Base-by-base conservation (phyloP, 2,329 filamentous ascomycete genomes). In the Microsporum ferrugineum region DNA sequence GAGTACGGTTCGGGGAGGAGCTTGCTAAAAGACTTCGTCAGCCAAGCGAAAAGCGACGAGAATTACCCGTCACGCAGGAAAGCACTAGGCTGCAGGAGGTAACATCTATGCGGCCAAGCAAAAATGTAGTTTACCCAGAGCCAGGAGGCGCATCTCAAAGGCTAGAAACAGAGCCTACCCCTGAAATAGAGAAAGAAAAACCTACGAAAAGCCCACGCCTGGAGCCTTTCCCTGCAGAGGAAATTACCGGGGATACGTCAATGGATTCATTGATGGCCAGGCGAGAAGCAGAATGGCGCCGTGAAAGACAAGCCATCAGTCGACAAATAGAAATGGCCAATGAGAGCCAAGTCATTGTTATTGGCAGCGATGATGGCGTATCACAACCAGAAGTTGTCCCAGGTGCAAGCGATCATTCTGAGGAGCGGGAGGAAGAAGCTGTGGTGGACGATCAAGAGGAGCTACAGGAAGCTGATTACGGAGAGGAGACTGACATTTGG, bases 231-330 rank as follows among this genome's bases (percentile, higher is more conserved):
- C 36, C 56, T 47, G 17, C 53, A n/a, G 57, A 51, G 6, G 59
- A 59, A 43, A 53, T 45, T 23, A 60, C 62, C 2, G 60, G 64
- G 27, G 61, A 59, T 34, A 36, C 14, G 8, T 47, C 41, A 45
- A 33, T 59, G 8, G 57, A 59, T 23, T 59, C 57, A 36, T 27
- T 59, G 59, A 71, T 71, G 66, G 66, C 65, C 59, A 68, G 63
- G 58, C 70, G 71, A 31, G 72, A 78, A 69, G 69, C 65, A 38
- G 70, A 76, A 63, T 79, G 75, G 75, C 77, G 78, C 61, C 68
- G 69, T 17, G 76, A 79, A 65, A 73, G 77, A 61, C 74, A 78
- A 60, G 71, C 70, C 8, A 71, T 78, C 31, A 77, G 76, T 61
- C 71, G 70, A 27, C 69, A 78, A 58, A 78, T 78, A 55, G 67